phyloP scores from a whole-genome alignment of 768 basidiomycete genomes.

The Mycena maculata region DNA sequence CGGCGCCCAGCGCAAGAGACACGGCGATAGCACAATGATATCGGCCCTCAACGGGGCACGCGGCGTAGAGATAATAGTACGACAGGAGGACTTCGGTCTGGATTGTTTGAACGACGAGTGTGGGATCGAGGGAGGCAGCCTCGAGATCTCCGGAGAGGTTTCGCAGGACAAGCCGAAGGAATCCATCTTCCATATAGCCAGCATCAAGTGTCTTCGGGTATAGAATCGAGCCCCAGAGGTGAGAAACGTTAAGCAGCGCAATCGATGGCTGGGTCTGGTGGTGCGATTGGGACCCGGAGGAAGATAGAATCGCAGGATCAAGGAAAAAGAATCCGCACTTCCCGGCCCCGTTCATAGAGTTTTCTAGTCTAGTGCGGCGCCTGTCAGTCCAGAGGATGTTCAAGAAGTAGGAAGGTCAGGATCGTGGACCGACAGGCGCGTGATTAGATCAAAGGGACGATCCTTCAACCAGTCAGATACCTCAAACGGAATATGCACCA shows the following conservation, averaged over 20 bases:
- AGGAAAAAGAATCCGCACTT: conserved; percentile 2
- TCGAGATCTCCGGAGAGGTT: conserved; percentile 42
- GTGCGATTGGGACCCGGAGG: not conserved
- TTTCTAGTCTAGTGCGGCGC: no score
- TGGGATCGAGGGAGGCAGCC: conserved; percentile 39
- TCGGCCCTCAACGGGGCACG: conserved; percentile 52
- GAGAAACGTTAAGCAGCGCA: conserved; percentile 38
- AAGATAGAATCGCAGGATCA: not conserved
- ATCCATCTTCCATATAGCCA: conserved; percentile 34
- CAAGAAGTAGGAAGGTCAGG: no score
- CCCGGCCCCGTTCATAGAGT: no score
- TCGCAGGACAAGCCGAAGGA: conserved; percentile 48
- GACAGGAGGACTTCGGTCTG: conserved; percentile 55
- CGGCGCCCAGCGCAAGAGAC: conserved; percentile 40
- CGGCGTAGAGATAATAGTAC: conserved; percentile 53
- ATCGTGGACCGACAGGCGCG: no score
- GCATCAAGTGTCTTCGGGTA: conserved; percentile 34
- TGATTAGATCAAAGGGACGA: no score
- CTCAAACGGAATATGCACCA: no score
- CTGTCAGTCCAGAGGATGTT: no score
- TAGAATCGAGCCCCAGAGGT: conserved; percentile 42
- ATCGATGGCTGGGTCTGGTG: conserved; percentile 23
- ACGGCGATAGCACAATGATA: conserved; percentile 52
- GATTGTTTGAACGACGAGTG: conserved; percentile 43
- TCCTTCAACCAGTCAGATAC: no score